Evolutionary conservation across 495 filamentous ascomycete species (phyloP).

Genomic region (Xylaria sp.): DNA sequence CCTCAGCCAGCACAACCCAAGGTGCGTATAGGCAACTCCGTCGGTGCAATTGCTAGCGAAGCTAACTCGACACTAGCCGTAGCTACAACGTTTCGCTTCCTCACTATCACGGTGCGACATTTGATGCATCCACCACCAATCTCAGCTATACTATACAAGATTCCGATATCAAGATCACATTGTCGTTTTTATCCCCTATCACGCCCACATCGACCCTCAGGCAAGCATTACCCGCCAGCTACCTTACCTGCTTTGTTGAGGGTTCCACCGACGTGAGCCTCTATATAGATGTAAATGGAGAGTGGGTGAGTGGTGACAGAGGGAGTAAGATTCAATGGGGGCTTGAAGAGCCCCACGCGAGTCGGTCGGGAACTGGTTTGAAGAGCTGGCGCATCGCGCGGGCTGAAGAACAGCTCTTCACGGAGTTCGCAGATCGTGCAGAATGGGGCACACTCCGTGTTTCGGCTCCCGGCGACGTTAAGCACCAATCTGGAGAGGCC

Average conservation of each 20-base stretch:
- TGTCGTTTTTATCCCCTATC: conserved; percentile 92
- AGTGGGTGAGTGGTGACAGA: conserved; percentile 83
- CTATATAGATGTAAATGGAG: conserved; percentile 87
- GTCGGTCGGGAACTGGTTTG: conserved; percentile 38
- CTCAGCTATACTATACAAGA: conserved; percentile 77
- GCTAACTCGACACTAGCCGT: background rate
- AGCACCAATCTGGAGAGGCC: conserved; percentile 75
- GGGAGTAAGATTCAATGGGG: conserved; percentile 74
- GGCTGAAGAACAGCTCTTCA: conserved; percentile 69
- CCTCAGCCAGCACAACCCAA: conserved; percentile 51
- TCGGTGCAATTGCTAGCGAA: background rate
- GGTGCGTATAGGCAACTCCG: conserved; percentile 46
- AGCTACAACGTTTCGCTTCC: conserved; percentile 72
- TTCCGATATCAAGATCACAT: conserved; percentile 64
- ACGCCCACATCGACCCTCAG: conserved; percentile 90
- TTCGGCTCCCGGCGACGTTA: conserved; percentile 68
- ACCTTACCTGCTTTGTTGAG: conserved; percentile 76
- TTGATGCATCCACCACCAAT: conserved; percentile 93
- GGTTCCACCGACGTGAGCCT: conserved; percentile 76
- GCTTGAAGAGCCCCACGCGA: conserved; percentile 51
- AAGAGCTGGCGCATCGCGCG: conserved; percentile 69
- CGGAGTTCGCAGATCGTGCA: conserved; percentile 75
- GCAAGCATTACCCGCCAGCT: conserved; percentile 89
- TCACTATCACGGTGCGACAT: conserved; percentile 77
- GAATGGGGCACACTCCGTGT: conserved; percentile 92